Evolutionary conservation across 768 basidiomycete species (phyloP).

Genomic region (Sporobolomyces phaffii): DNA sequence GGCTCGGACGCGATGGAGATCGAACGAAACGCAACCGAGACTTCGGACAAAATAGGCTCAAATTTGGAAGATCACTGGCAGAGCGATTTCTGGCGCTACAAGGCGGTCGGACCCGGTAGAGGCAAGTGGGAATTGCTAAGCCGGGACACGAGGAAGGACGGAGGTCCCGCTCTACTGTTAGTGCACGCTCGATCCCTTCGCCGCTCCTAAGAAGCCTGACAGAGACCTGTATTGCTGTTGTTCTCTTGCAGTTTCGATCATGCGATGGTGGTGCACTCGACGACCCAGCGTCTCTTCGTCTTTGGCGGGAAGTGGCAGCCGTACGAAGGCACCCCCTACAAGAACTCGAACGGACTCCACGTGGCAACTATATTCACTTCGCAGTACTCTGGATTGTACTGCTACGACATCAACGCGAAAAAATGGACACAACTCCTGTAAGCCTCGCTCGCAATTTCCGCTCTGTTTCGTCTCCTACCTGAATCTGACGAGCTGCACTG

Average conservation of each 20-base stretch:
- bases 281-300: conserved; percentile 20
- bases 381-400: conserved; percentile 30
- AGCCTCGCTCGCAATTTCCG: not conserved
- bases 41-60: not conserved
- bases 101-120: conserved; percentile 14
- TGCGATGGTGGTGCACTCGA: conserved; percentile 22
- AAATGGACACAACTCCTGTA: conserved; percentile 31
- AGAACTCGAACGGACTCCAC: not conserved
- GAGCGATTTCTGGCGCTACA: conserved; percentile 35
- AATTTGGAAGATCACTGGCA: not conserved
- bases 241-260: conserved; percentile 32
- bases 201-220: too few species aligned
- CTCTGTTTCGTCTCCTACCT: too few species aligned
- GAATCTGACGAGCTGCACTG: too few species aligned
- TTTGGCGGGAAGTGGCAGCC: conserved; percentile 39
- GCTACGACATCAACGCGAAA: conserved; percentile 4
- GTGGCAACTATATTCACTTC: not conserved
- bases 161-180: conserved; percentile 33
- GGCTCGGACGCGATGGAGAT: not conserved
- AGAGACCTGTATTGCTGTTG: too few species aligned
- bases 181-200: not conserved
- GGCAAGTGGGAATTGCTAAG: conserved; percentile 35
- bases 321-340: not conserved
- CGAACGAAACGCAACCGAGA: not conserved
- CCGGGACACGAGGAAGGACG: conserved; percentile 25